Base-by-base conservation (phyloP, 257 asterid species). In the Solanum tacnaense region DNA sequence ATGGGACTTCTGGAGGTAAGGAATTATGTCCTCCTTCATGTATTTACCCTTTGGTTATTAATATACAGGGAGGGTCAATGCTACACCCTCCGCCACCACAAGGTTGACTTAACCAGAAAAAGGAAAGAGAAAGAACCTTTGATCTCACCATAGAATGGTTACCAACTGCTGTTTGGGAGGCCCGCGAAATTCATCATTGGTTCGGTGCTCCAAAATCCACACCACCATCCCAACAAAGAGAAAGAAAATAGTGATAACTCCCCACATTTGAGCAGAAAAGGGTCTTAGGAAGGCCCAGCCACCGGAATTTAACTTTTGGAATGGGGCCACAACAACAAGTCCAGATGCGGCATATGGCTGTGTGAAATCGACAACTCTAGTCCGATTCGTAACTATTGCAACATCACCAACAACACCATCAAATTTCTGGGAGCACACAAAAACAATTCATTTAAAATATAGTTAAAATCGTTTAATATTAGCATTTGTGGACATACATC, bases 351-450 rank as follows among this genome's bases (percentile, higher is more conserved):
- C 91, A 91, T 90, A 94, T 10, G 98, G 95, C 91, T 91, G 96
- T 25, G 95, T 93, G 88, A 94, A 94, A 86, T 94, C 98, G 5
- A 91, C 96, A 32, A 75, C 38, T 89, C 88, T 91, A 52, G 93
- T 90, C 87, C 96, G 88, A 88, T 93, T 92, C 20, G 93, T 89
- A 49, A 93, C 94, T 68, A 94, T 94, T 60, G 96, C 92, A 89
- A 94, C 91, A 92, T 94, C 98, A 21, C 98, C 98, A 75, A 93
- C 91, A 39, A 90, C 98, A 39, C 92, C 98, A 86, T 94, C 96
- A 85, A 93, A 85, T 52, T 79, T 89, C 98, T 94, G 89, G 83
- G 16, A 36, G 83, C 73, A 44, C 84, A 83, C 49, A 76, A 84
- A 65, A 82, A 85, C 46, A 44, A 36, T n/a, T 85, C 7, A 79